These are phyloP conservation scores for Diplogelasinospora grovesii DNA, from an alignment of 495 filamentous ascomycete genomes.

Conservation along the genomic window DNA sequence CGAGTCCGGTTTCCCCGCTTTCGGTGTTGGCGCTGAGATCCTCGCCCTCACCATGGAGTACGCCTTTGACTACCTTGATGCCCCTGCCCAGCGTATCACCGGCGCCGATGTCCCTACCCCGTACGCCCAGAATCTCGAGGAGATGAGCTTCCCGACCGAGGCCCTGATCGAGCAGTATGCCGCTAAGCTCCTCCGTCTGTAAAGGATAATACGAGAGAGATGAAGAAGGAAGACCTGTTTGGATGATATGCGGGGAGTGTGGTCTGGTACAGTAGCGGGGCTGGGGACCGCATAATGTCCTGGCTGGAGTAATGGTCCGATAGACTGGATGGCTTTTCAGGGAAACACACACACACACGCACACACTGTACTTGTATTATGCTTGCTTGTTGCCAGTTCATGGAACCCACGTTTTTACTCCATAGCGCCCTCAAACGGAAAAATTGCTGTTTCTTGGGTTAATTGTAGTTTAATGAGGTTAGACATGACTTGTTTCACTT, in stretches of 20 bases:
- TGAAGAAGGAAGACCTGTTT: neutral
- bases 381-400: no score
- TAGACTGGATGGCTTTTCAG: no score
- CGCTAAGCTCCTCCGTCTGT: slow-evolving; percentile 75
- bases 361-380: no score
- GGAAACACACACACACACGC: no score
- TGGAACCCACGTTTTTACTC: no score
- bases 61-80: slow-evolving; percentile 93
- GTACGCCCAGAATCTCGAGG: slow-evolving; percentile 81
- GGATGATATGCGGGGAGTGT: slow-evolving; percentile 5
- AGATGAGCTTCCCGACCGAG: slow-evolving; percentile 87
- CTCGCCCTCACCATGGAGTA: slow-evolving; percentile 94
- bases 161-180: slow-evolving; percentile 73
- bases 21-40: slow-evolving; percentile 86
- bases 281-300: no score
- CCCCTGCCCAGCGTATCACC: slow-evolving; percentile 85
- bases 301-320: no score
- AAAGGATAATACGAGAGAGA: slow-evolving; percentile 2
- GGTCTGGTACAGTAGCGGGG: no score
- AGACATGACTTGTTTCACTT: no score
- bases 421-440: no score
- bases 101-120: slow-evolving; percentile 96
- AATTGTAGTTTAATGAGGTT: no score
- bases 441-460: no score
- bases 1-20: slow-evolving; percentile 93